These are phyloP conservation scores for Papiliotrema nemorosa DNA, from an alignment of 1,284 basidiomycete genomes.

Conservation along the genomic window DNA sequence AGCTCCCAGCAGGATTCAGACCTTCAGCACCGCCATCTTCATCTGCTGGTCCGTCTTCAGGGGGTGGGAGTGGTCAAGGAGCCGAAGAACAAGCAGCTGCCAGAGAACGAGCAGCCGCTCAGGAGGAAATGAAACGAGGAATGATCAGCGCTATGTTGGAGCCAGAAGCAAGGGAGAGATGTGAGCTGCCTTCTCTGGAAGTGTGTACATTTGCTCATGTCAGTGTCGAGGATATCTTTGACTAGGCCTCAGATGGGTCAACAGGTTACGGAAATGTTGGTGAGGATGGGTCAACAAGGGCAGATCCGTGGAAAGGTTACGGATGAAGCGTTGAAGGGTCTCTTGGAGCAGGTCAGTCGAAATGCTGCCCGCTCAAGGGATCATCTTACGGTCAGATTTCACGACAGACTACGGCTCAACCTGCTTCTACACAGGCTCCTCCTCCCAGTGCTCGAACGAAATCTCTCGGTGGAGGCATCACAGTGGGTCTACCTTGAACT, in stretches of 20 bases:
- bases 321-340: slow-evolving; percentile 82
- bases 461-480: slow-evolving; percentile 45
- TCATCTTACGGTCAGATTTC: not conserved
- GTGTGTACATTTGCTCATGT: not conserved
- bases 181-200: slow-evolving; percentile 57
- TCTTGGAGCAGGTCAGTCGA: slow-evolving; percentile 78
- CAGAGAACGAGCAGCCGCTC: slow-evolving; percentile 45
- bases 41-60: not conserved
- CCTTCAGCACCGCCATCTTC: slow-evolving; percentile 23
- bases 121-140: slow-evolving; percentile 62
- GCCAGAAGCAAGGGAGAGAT: slow-evolving; percentile 77
- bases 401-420: not conserved
- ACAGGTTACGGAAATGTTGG: slow-evolving; percentile 79
- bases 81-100: slow-evolving; percentile 37
- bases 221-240: slow-evolving; percentile 86
- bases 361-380: not conserved
- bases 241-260: slow-evolving; percentile 83
- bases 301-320: slow-evolving; percentile 80
- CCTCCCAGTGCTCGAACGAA: slow-evolving; percentile 33
- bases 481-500: no score
- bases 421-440: slow-evolving; percentile 15
- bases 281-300: slow-evolving; percentile 90
- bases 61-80: slow-evolving; percentile 13
- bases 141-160: slow-evolving; percentile 87
- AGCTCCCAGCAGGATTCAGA: slow-evolving; percentile 44